Evolutionary conservation across 768 basidiomycete species (phyloP), one percentile per base, ranked within the genome.

Genomic region (Chalciporus piperatus): DNA sequence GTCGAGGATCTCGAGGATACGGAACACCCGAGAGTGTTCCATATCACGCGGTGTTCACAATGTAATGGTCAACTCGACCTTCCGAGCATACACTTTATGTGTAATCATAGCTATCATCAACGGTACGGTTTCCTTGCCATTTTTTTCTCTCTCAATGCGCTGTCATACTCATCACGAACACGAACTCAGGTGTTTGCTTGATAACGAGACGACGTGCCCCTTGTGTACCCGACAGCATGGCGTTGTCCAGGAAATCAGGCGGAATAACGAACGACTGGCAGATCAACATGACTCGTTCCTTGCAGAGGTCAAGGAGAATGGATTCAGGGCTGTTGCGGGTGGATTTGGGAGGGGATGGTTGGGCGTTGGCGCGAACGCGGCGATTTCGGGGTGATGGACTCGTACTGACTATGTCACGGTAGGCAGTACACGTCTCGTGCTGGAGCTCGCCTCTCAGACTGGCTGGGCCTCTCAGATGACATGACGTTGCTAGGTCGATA

Each of bases 61-160:
- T 98, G 97, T 67, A 80, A 85, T 14, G 91, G 87, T 1, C 91
- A 89, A 59, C 81, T 98, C 53, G 95, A 98, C 66, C 80, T 98
- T 10, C 96, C 97, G 0, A 88, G 83, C 57, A 78, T 98, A 6
- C 95, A 98, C 69, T 98, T 98, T 64, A 97, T 98, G 96, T 99
- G 96, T 70, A 85, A 87, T 61, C 97, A 98, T 66, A 93, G 91
- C 54, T 98, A 92, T 73, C 97, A 99, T 66, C 92, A 96, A 65
- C 78, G 94, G 92, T 91, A 47, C 40, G 71, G 65, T 70, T 48
- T 47, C 30, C 32, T 32, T 9, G 22, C 27, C 25, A 3, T 17
- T 6, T 17, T 3, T 17, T 19, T 14, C 2, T 22, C 22, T 41
- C 28, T 25, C n/a, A n/a, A 48, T 12, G 32, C n/a, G 11, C 9